These are phyloP conservation scores for Solanum chilense DNA, from an alignment of 257 asterid genomes.

Conservation along the genomic window DNA sequence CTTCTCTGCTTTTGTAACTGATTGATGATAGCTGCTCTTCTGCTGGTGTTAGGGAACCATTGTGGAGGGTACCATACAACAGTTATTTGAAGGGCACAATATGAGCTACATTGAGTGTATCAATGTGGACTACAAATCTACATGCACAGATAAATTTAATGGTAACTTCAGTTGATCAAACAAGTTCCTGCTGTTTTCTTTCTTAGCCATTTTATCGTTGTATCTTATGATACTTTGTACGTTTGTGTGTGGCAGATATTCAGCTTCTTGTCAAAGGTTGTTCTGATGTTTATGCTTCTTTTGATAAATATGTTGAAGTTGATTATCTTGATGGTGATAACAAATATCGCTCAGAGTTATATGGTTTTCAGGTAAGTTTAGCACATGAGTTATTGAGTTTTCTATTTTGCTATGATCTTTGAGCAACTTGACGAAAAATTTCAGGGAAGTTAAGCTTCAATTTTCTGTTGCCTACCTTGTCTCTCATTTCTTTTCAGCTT, in stretches of 20 bases:
- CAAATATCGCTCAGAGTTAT: slow-evolving; percentile 75
- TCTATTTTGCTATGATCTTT: not conserved
- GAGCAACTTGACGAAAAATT: not conserved
- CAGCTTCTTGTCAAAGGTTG: slow-evolving; percentile 98
- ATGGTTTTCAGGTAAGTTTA: slow-evolving; percentile 68
- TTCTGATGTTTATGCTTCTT: slow-evolving; percentile 89
- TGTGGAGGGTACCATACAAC: slow-evolving; percentile 96
- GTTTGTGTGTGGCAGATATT: slow-evolving; percentile 42
- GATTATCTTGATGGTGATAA: slow-evolving; percentile 94
- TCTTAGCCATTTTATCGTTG: not conserved
- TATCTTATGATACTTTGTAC: not conserved
- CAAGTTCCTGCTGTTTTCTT: not conserved
- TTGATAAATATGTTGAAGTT: slow-evolving; percentile 94
- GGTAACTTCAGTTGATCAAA: slow-evolving; percentile 26
- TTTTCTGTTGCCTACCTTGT: not conserved
- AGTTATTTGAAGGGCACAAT: slow-evolving; percentile 92
- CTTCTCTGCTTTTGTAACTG: not conserved
- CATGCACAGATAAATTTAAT: slow-evolving; percentile 83
- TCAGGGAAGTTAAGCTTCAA: not conserved
- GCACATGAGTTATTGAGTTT: not conserved
- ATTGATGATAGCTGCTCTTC: not conserved
- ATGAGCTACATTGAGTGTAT: slow-evolving; percentile 94
- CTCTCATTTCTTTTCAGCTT: not conserved
- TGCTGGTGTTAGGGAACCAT: slow-evolving; percentile 65
- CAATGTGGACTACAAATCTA: slow-evolving; percentile 93